phyloP scores from a whole-genome alignment of 257 asterid species.

The Scutellaria baicalensis region DNA sequence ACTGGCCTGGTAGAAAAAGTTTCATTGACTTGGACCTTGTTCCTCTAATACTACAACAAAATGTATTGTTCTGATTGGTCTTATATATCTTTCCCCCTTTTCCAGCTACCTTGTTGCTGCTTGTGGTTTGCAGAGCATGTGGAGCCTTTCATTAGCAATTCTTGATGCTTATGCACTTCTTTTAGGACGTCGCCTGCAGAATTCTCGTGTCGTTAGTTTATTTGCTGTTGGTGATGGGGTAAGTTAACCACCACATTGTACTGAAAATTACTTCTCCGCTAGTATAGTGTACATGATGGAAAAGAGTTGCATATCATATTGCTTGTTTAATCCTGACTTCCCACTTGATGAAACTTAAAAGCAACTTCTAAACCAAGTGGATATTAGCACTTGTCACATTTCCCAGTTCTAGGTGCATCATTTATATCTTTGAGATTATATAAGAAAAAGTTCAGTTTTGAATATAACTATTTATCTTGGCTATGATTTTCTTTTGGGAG shows the following conservation, averaged over 20 bases:
- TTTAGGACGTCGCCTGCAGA: constrained; percentile 69
- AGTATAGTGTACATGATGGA: background rate
- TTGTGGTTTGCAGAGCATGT: constrained; percentile 68
- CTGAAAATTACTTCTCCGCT: background rate
- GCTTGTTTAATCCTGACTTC: background rate
- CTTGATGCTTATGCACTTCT: constrained; percentile 67
- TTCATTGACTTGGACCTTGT: background rate
- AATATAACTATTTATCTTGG: background rate
- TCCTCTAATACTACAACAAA: background rate
- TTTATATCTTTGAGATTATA: background rate
- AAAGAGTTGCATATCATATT: background rate
- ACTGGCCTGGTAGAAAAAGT: background rate
- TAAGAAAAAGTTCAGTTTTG: background rate
- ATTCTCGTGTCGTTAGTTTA: constrained; percentile 46
- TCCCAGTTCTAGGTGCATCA: background rate
- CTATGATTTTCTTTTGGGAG: background rate
- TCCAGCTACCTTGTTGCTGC: constrained; percentile 86
- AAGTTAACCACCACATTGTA: constrained; percentile 17
- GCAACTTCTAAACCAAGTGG: background rate
- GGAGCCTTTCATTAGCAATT: constrained; percentile 72
- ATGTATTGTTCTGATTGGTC: background rate
- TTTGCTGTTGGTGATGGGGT: constrained; percentile 91
- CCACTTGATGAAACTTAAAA: background rate
- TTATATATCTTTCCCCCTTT: background rate
- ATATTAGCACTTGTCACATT: background rate